Evolutionary conservation across 169 alveolate species (phyloP), one percentile per base, ranked within the genome.

Genomic region (Plasmodium cynomolgi): DNA sequence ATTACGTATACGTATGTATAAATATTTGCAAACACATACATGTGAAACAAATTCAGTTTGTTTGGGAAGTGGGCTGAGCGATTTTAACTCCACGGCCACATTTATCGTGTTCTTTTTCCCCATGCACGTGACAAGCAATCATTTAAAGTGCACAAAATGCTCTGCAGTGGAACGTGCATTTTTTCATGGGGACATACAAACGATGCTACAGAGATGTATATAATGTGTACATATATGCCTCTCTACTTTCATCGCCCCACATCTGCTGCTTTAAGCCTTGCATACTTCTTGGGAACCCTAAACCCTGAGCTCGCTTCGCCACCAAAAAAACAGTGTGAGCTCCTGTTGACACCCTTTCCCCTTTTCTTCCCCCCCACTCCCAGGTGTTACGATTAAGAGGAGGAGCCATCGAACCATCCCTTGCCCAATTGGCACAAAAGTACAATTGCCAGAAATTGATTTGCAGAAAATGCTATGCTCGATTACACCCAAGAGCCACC

Each of bases 381-480:
- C 93, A 88, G 94, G 85, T 91, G 81, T 97, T 99, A 92, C 98
- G 99, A 94, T 98, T 99, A 75, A 98, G 99, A 96, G 99, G 99
- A 92, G 99, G 99, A 79, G 99, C 98, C 83, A 99, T 99, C 96
- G 99, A 99, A 97, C 99, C 99, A 68, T 98, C 99, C 54, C 97
- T 99, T 86, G 99, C 99, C 41, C 99, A 98, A 95, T 97, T 99
- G 93, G 99, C 99, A 50, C 99, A 99, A 96, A 98, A 98, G 97
- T 99, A 98, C 99, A 99, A 99, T 97, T 98, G 99, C 95, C 99
- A 99, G 95, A 99, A 99, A 97, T 98, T 97, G 98, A 96, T 96
- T n/a, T 98, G 99, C 97, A 98, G 99, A 94, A 98, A 98, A 95
- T 99, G 99, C 98, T 99, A 99, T 95, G 99, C 99, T 9, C 98